Percentiles rank a stretch among this genome's conserved stretches.
These are phyloP conservation scores for Metahyphopichia silvanorum DNA, from an alignment of 805 yeast species.

Conservation along the genomic window DNA sequence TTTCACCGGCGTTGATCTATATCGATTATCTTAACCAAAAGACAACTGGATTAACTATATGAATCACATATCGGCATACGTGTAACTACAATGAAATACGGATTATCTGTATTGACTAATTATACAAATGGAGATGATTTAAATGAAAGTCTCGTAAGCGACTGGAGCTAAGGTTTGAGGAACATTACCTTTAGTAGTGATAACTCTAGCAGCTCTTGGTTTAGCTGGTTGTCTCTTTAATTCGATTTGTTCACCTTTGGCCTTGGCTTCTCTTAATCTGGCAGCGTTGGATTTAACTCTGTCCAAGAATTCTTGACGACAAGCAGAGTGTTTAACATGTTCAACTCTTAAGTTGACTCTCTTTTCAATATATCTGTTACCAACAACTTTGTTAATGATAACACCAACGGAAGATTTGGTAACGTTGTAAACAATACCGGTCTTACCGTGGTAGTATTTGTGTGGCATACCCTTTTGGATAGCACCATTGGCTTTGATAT, in stretches of 20 bases:
- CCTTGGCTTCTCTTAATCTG: conserved; percentile 90
- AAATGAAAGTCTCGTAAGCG: conserved; percentile 99
- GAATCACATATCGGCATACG: too few species aligned
- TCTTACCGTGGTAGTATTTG: conserved; percentile 99
- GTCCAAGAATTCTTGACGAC: conserved; percentile 98
- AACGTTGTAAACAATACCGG: conserved; percentile 98
- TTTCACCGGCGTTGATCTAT: too few species aligned
- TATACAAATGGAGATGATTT: too few species aligned
- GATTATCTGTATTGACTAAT: too few species aligned
- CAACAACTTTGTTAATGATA: conserved; percentile 96
- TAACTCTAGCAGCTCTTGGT: conserved; percentile 92
- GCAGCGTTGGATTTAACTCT: conserved; percentile 98
- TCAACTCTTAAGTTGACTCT: conserved; percentile 98
- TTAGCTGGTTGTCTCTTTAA: conserved; percentile 98
- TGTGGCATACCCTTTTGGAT: conserved; percentile 99
- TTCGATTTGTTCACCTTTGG: conserved; percentile 82
- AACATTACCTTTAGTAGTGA: conserved; percentile 75
- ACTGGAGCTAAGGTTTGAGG: conserved; percentile 99
- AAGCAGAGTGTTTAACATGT: conserved; percentile 99
- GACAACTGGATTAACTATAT: too few species aligned
- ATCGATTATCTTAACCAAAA: too few species aligned
- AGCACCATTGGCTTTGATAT: conserved; percentile 98
- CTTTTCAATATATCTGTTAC: conserved; percentile 98
- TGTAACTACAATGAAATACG: too few species aligned
- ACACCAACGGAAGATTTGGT: conserved; percentile 99